These are phyloP conservation scores for Astragalus membranaceus DNA, from an alignment of 306 rosid genomes.

Conservation along the genomic window DNA sequence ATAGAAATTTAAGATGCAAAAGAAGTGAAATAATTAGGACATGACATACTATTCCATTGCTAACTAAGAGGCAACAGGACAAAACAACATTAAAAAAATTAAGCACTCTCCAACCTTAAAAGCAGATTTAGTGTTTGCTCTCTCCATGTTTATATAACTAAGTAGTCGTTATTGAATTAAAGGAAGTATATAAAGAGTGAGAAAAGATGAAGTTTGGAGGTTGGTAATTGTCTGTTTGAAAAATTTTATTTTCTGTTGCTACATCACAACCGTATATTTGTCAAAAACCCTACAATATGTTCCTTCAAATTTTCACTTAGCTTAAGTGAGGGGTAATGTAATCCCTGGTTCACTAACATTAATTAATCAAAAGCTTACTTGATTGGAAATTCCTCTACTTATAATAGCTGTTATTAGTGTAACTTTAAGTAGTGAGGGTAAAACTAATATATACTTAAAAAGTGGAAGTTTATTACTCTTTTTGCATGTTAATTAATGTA, in stretches of 20 bases:
- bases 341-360: no score
- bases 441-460: no score
- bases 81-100: neutral
- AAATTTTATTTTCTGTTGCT: slow-evolving; percentile 53
- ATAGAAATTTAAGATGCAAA: neutral
- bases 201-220: slow-evolving; percentile 48
- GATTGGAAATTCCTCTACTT: no score
- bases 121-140: slow-evolving; percentile 46
- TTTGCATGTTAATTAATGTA: no score
- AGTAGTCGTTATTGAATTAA: slow-evolving; percentile 21
- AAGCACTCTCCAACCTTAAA: slow-evolving; percentile 45
- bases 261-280: slow-evolving; percentile 56
- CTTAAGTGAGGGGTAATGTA: no score
- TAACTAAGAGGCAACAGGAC: neutral
- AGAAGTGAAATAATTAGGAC: slow-evolving; percentile 17
- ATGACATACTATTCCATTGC: neutral
- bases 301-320: no score
- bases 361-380: no score
- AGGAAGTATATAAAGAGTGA: slow-evolving; percentile 30
- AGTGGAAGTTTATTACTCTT: no score
- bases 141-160: slow-evolving; percentile 46
- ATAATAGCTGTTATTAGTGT: no score
- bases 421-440: no score
- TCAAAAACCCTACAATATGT: slow-evolving; percentile 26
- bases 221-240: slow-evolving; percentile 54